Evolutionary conservation across 352 stramenopile genomes (phyloP), one percentile per base, ranked within the genome.

Genomic region (Saprolegnia diclina): DNA sequence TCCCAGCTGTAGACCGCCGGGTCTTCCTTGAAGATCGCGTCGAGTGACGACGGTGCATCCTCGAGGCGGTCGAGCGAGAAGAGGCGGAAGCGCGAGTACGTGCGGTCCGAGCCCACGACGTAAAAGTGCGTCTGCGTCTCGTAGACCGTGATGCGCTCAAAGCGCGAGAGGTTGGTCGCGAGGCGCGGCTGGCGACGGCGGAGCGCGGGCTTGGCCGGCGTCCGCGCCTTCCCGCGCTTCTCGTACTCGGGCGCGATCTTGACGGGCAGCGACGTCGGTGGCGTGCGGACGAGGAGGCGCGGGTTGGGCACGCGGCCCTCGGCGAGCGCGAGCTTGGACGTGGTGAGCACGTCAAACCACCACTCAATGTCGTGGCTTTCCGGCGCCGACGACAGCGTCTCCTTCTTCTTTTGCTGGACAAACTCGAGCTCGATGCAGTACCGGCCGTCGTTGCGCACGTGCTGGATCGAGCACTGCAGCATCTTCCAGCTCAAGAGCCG

Each of bases 61-160:
- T 90, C 70, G 64, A 76, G 85, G 22, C 87, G 87, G 40, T 92
- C 77, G 29, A 95, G 68, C 52, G 86, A 77, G 5, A 95, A 67
- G 67, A 93, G 79, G 14, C 87, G 73, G 48, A 95, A 95, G 19
- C 76, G 78, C 21, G 84, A 82, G 74, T 95, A 94, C 61, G 90
- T 81, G 24, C 87, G 85, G 48, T 95, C 87, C 32, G 85, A 95
- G 68, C 84, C 91, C 53, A 95, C 87, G 9, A 95, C 72, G 54
- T 86, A 93, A 75, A 79, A 93, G 59, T 75, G 80, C 11, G 77
- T 79, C 4, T 77, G 65, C 0, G 85, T 92, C 76, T 95, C 85
- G 63, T 92, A 94, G 61, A 95, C 85, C 19, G 84, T 94, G 74
- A 90, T 92, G 38, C 85, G 82, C 44, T 95, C 87, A 50, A 93